Evolutionary conservation across 306 rosid genomes (phyloP), one percentile per base, ranked within the genome.

Genomic region (Ormosia emarginata): DNA sequence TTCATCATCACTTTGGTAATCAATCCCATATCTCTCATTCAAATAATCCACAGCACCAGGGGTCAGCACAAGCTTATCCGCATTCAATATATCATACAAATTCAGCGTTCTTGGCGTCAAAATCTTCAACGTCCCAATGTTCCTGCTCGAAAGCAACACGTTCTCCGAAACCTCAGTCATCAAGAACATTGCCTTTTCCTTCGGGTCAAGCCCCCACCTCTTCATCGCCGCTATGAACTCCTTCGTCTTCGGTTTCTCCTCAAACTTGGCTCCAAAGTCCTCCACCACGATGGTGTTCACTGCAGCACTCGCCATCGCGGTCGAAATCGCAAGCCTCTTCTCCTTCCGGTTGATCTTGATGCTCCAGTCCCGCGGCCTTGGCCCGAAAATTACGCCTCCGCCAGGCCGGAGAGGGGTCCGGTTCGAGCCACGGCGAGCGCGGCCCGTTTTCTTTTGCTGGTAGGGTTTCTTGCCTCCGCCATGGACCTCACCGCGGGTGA

Each of bases 181-280:
- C 61, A 95, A 58, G n/a, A 95, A 93, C 86, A 77, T 77, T 0
- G 87, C 61, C 67, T 95, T 93, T 91, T 92, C 94, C 81, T 77
- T 88, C 5, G 99, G 98, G n/a, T 95, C 97, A 2, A 95, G 63
- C 34, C 98, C 99, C 99, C 99, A 95, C 69, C 99, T 67, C 83
- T 69, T 90, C 91, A 95, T 41, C 9, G 99, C 99, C 29, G 81
- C 93, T 0, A 95, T 81, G 74, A 95, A 95, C 52, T 92, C 98
- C 83, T 85, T 95, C 76, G 98, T 95, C 89, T 71, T 87, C n/a
- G 98, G 96, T 86, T 61, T 88, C 91, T 84, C 95, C 88, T 89
- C 91, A 34, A 95, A 95, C 87, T 87, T 88, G 5, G 77, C 89
- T 9, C 71, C 89, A 12, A 93, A 95, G 37, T 95, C 98, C 82